These are phyloP conservation scores for Nakazawaea ishiwadae DNA, from an alignment of 805 yeast genomes.

Conservation along the genomic window DNA sequence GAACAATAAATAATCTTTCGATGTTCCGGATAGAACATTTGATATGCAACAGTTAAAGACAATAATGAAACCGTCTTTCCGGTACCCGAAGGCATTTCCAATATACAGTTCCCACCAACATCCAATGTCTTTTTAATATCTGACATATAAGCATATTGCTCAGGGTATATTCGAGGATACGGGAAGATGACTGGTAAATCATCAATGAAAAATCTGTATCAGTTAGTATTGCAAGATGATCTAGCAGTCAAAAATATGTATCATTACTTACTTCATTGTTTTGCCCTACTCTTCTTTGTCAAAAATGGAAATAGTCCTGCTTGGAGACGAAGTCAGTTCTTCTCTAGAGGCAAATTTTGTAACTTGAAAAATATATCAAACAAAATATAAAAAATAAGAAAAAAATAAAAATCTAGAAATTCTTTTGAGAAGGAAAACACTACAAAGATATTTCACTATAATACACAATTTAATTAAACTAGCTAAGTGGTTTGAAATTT, in stretches of 20 bases:
- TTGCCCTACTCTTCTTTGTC: neutral
- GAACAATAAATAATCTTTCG: constrained; percentile 94
- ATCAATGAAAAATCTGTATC: constrained; percentile 84
- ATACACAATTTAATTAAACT: too few species aligned
- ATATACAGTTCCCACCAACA: constrained; percentile 92
- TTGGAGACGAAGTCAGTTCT: neutral
- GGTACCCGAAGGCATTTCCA: constrained; percentile 99
- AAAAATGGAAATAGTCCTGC: neutral
- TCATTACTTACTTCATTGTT: constrained; percentile 4
- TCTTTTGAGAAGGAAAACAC: too few species aligned
- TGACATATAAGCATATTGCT: constrained; percentile 96
- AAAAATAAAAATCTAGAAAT: neutral
- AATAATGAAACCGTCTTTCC: constrained; percentile 94
- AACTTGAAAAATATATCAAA: too few species aligned
- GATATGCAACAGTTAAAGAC: constrained; percentile 92
- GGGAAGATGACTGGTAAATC: constrained; percentile 96
- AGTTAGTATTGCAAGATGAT: constrained; percentile 8
- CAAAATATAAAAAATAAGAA: neutral
- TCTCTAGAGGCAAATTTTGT: neutral
- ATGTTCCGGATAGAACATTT: constrained; percentile 88
- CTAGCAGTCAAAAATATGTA: neutral
- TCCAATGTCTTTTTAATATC: constrained; percentile 91
- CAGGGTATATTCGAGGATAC: constrained; percentile 95
- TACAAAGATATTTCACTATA: neutral
- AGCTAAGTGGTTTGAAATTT: too few species aligned